Conservation (phyloP, 768 basidiomycete genomes). For the Omphalotus guepiniiformis region DNA sequence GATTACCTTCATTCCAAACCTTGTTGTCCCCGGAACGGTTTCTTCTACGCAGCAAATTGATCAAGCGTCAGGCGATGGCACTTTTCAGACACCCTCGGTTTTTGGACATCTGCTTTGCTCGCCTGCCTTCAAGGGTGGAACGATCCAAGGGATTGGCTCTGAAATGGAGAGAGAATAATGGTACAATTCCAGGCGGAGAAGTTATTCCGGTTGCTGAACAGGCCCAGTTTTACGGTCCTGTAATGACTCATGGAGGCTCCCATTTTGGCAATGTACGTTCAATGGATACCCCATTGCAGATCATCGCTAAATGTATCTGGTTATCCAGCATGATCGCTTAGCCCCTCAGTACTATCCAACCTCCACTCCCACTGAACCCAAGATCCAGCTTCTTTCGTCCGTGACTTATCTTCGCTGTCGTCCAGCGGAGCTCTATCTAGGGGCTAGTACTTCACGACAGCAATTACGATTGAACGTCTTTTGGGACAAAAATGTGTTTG, state of each 20-base stretch:
- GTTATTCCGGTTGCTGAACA: conserved; percentile 8
- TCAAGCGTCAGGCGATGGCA: conserved; percentile 31
- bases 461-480: conserved; percentile 19
- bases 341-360: conserved; percentile 6
- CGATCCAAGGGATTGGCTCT: conserved; percentile 18
- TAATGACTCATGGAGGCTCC: conserved; percentile 29
- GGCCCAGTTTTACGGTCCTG: conserved; percentile 14
- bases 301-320: conserved; percentile 17
- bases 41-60: conserved; percentile 34
- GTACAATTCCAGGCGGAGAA: conserved; percentile 14
- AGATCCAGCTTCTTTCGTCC: conserved; percentile 11
- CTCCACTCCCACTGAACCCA: conserved; percentile 27
- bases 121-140: conserved; percentile 21
- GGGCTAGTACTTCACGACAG: conserved; percentile 17
- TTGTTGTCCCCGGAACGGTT: conserved; percentile 47
- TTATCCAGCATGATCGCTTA: conserved; percentile 14
- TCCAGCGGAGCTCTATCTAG: conserved; percentile 30
- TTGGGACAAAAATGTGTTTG: conserved; percentile 30
- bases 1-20: conserved; percentile 33
- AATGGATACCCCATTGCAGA: conserved; percentile 10
- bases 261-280: conserved; percentile 38
- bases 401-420: conserved; percentile 23
- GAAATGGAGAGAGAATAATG: conserved; percentile 18
- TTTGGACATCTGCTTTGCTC: conserved; percentile 33
- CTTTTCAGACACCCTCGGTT: conserved; percentile 43